Base-by-base conservation (phyloP, 2,329 filamentous ascomycete genomes). In the Leptoxyphium fumago region DNA sequence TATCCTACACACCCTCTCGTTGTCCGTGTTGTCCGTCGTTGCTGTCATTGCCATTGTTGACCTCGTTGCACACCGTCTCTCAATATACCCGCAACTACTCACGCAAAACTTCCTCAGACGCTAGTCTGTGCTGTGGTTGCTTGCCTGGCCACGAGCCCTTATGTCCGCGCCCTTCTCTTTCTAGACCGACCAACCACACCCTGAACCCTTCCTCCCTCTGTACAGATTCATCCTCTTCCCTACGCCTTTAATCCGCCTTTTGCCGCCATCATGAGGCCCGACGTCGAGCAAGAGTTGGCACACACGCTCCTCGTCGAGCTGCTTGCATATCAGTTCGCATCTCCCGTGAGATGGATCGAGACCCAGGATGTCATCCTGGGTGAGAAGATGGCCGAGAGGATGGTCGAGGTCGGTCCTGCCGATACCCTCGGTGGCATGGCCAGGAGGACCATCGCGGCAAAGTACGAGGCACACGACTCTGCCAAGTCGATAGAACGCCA, bases 301-400 rank as follows among this genome's bases (percentile, higher is more conserved):
- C 89, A 98, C 69, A 96, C 89, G 55, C 78, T 98, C 68, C 84
- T 98, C 63, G 85, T 98, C 54, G 91, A 98, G 80, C 84, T 98
- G 52, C 80, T 98, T 56, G 91, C 91, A 72, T 98, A 96, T 69
- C 91, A 98, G 65, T 98, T 98, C 67, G 91, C 91, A 58, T 96
- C 89, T 44, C 91, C 91, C 42, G 91, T 98, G 57, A 82, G 91
- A 80, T 98, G 91, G 91, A 98, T 98, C 67, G 91, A 98, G 71
- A 98, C 91, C 44, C 91, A 98, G 70, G 91, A 98, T 89, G 91
- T 98, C 57, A 91, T 98, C 61, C 83, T 98, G 56, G 89, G 83
- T 52, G 87, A 96, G 67, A 91, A 94, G 71, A 83, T 80, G 43
- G 93, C 91, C 42, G 91, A 98, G 75, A 81, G 91, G 61, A 93